These are phyloP conservation scores for Fusarium albidum DNA, from an alignment of 2,329 filamentous ascomycete species.

Conservation along the genomic window DNA sequence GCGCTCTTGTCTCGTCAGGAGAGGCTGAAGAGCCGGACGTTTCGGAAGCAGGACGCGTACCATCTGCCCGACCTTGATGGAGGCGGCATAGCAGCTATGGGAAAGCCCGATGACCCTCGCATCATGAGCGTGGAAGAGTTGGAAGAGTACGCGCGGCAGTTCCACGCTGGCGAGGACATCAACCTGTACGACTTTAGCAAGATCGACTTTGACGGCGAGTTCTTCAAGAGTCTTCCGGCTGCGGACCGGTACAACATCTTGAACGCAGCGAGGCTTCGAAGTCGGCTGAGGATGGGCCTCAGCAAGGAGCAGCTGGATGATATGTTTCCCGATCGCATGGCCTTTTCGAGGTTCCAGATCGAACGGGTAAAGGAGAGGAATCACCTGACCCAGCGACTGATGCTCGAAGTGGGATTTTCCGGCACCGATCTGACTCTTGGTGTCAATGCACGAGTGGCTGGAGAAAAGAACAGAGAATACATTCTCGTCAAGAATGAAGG, in stretches of 20 bases:
- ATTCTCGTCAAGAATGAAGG: conserved; percentile 96
- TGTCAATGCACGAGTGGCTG: conserved; percentile 73
- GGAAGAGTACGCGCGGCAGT: conserved; percentile 92
- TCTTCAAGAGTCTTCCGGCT: conserved; percentile 90
- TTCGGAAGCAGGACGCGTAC: conserved; percentile 93
- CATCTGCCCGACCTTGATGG: conserved; percentile 88
- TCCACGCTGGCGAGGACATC: conserved; percentile 91
- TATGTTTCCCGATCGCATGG: conserved; percentile 99
- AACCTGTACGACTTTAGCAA: conserved; percentile 96
- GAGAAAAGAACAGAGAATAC: conserved; percentile 92
- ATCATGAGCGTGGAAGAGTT: conserved; percentile 97
- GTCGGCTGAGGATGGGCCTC: conserved; percentile 90
- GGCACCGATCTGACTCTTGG: conserved; percentile 75
- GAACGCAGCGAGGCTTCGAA: conserved; percentile 89
- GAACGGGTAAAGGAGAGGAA: conserved; percentile 93
- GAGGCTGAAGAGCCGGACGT: conserved; percentile 75
- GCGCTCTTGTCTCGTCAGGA: conserved; percentile 81
- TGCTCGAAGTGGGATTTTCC: conserved; percentile 93
- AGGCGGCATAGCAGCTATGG: conserved; percentile 83
- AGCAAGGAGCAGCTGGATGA: conserved; percentile 94
- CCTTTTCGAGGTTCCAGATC: conserved; percentile 95
- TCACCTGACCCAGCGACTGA: conserved; percentile 90
- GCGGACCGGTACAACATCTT: conserved; percentile 96
- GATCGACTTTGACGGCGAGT: conserved; percentile 96
- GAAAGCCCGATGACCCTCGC: conserved; percentile 87